Evolutionary conservation across 768 basidiomycete genomes (phyloP), one percentile per base, ranked within the genome.

Genomic region (Lactarius indigo): DNA sequence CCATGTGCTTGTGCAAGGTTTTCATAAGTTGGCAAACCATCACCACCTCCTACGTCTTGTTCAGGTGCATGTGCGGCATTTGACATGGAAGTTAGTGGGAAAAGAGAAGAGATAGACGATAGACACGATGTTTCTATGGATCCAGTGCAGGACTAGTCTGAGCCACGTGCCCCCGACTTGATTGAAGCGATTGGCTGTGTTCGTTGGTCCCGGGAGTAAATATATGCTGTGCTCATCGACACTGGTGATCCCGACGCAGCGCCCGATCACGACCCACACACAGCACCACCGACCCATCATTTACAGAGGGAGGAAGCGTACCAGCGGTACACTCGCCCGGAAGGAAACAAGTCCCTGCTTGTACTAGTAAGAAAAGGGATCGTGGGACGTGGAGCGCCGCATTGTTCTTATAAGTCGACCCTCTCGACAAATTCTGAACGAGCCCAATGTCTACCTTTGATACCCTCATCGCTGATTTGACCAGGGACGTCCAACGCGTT

Each of bases 401-500:
- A 26, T 52, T n/a, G 42, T 26, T 52, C 50, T 52, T 52, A 26
- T 13, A 52, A 52, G 50, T 52, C 50, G 50, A 52, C 50, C 50
- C 23, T 15, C 61, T 39, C 12, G 37, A 28, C 35, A 12, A 15
- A 30, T 17, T 35, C 35, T 59, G 1, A 15, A 39, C 64, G 69
- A 61, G 62, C 42, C 33, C 58, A 74, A 84, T 84, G 83, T 90
- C 92, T 57, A 90, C 92, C 28, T 96, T 94, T 75, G 89, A 94
- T 70, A 79, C 81, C 50, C 90, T 98, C 69, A 82, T 97, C 69
- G 83, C 81, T 64, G 94, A 98, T 75, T 83, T 98, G 63, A 89
- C 91, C 70, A 87, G 92, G 75, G 96, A 96, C 76, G 86, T 85
- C 52, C 83, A 91, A 52, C 89, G 91, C 70, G 92, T 86, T 5